A percentile compares a stretch with the other conserved stretches of the same genome.
phyloP scores from a whole-genome alignment of 2,329 filamentous ascomycete genomes.

The Ceratocystis lukuohia region DNA sequence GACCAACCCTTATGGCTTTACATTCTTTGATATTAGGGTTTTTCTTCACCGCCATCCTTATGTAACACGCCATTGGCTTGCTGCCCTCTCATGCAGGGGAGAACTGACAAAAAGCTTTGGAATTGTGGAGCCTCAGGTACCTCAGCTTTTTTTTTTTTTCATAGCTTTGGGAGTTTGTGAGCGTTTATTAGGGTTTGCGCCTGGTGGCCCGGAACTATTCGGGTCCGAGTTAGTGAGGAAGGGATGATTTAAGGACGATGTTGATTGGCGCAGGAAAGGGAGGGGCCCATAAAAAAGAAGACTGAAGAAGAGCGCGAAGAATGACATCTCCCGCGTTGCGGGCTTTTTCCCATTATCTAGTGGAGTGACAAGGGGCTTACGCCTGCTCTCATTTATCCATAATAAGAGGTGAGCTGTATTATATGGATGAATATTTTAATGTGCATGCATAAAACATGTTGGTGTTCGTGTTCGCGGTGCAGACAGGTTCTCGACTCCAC shows the following conservation, averaged over 20 bases:
- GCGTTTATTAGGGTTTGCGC: background rate
- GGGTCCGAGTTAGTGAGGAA: background rate
- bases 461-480: too few species aligned
- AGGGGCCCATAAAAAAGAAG: background rate
- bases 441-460: too few species aligned
- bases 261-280: background rate
- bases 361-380: background rate
- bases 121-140: background rate
- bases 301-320: background rate
- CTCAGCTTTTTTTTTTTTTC: background rate
- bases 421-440: too few species aligned
- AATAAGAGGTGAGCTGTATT: too few species aligned
- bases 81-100: slow-evolving; percentile 3
- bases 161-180: background rate
- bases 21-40: background rate
- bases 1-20: background rate
- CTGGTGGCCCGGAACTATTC: background rate
- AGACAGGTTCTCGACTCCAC: too few species aligned
- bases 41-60: background rate
- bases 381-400: too few species aligned
- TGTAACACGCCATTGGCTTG: slow-evolving; percentile 5
- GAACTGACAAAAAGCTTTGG: background rate
- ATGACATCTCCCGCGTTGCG: too few species aligned
- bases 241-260: background rate
- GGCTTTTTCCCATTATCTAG: background rate